These are phyloP conservation scores for Cladophialophora bantiana DNA, from an alignment of 2,329 filamentous ascomycete species.

Conservation along the genomic window DNA sequence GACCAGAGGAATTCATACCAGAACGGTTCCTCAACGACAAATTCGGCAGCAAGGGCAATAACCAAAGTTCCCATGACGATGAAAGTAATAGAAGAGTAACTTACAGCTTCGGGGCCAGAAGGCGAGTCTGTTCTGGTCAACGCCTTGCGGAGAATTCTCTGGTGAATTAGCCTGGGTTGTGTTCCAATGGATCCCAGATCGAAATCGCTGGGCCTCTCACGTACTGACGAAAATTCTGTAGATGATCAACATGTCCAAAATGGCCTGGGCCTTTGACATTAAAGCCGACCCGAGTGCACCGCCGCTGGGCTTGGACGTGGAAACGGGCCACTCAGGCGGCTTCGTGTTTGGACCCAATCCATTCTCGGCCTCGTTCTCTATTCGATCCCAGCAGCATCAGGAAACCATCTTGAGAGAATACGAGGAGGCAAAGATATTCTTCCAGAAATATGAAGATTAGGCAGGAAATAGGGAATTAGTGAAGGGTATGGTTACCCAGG, in stretches of 20 bases:
- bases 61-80: conserved; percentile 49
- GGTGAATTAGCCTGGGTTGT: conserved; percentile 44
- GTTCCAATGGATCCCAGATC: too few species aligned
- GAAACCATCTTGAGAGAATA: not conserved
- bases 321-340: conserved; percentile 40
- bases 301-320: conserved; percentile 54
- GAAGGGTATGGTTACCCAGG: too few species aligned
- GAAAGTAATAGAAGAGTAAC: conserved; percentile 53
- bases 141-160: conserved; percentile 46
- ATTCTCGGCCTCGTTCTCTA: not conserved
- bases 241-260: conserved; percentile 60
- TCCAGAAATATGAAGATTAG: conserved; percentile 12
- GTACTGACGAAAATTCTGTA: not conserved
- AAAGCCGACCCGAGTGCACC: conserved; percentile 26
- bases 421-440: not conserved
- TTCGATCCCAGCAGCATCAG: not conserved
- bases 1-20: conserved; percentile 52
- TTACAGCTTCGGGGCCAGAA: conserved; percentile 63
- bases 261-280: conserved; percentile 43
- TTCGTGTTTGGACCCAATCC: conserved; percentile 41
- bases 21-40: conserved; percentile 40
- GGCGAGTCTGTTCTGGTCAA: conserved; percentile 48
- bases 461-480: too few species aligned
- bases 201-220: too few species aligned
- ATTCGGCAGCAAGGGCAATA: conserved; percentile 32